These are phyloP conservation scores for Amanita rubescens DNA, from an alignment of 768 basidiomycete species.

Conservation along the genomic window DNA sequence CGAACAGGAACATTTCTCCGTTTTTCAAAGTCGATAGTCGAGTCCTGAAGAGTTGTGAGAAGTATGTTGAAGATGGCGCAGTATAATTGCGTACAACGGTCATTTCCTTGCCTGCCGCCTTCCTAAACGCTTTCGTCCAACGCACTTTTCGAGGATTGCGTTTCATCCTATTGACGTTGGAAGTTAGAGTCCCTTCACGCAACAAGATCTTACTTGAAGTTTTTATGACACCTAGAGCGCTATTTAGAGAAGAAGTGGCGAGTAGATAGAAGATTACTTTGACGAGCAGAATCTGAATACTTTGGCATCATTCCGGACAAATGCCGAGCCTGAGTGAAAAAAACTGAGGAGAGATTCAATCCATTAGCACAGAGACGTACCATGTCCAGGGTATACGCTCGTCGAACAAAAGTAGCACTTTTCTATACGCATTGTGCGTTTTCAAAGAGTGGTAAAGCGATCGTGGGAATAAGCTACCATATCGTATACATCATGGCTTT, in stretches of 20 bases:
- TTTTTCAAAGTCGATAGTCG: constrained; percentile 98
- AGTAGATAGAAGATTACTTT: constrained; percentile 51
- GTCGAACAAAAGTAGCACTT: constrained; percentile 99
- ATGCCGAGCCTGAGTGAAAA: constrained; percentile 62
- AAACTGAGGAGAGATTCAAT: not conserved
- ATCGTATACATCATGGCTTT: not conserved
- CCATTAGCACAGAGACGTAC: constrained; percentile 26
- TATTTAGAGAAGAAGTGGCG: not conserved
- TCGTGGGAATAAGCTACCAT: constrained; percentile 3
- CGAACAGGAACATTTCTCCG: constrained; percentile 94
- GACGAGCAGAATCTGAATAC: constrained; percentile 97
- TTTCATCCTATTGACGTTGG: constrained; percentile 70
- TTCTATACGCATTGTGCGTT: constrained; percentile 75
- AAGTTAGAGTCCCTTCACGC: not conserved
- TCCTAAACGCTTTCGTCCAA: constrained; percentile 99
- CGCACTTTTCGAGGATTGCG: constrained; percentile 97
- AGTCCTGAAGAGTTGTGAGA: constrained; percentile 53
- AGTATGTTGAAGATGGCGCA: not conserved
- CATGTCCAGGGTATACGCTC: constrained; percentile 94
- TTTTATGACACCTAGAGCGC: constrained; percentile 85
- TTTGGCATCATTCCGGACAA: constrained; percentile 97
- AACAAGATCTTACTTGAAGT: constrained; percentile 78
- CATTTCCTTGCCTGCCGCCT: constrained; percentile 99
- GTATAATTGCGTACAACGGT: constrained; percentile 68
- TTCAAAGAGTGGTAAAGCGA: not conserved